Evolutionary conservation across 1,139 yeast species (phyloP), one percentile per base, ranked within the genome.

Genomic region (Chernovozyma aurita): DNA sequence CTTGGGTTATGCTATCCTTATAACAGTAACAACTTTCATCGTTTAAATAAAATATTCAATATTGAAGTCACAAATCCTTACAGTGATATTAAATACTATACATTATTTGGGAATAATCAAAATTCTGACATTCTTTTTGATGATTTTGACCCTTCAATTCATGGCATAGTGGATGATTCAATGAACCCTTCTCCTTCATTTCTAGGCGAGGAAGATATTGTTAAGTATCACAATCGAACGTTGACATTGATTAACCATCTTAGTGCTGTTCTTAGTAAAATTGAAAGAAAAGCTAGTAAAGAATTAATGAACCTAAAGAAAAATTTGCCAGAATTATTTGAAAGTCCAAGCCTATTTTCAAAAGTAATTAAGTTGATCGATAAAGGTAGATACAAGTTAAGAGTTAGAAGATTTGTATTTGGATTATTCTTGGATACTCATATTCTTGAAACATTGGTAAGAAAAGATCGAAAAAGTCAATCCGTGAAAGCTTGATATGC

Each of bases 351-450:
- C 7, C 60, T 86, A 37, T 81, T 84, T 48, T 58, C 71, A 42
- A 75, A 79, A 38, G 78, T 83, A 3, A 66, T 85, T 51, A 67
- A 72, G 36, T 63, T 83, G 39, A 66, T 88, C 46, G 88, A 82
- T 41, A 67, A 69, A 38, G 88, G 83, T 47, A 76, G 76, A 40
- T 85, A 79, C 59, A 76, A 82, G 41, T 75, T 73, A 33, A 73
- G 75, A 8, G 78, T 79, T 28, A 61, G 95, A 30, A 71, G 78
- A 46, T 84, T 80, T 49, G 67, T 88, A 8, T 71, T 87, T 47
- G 90, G 81, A 35, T 61, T 85, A 41, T 81, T 87, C 50, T 42
- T 61, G 8, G 76, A 76, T 45, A 67, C 75, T 4, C 65, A 64
- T 24, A 64, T 82, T 31, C 59, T 85, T 52, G 92, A 83, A 44